phyloP scores from a whole-genome alignment of 352 stramenopile species.

The Pythium sukuiense region DNA sequence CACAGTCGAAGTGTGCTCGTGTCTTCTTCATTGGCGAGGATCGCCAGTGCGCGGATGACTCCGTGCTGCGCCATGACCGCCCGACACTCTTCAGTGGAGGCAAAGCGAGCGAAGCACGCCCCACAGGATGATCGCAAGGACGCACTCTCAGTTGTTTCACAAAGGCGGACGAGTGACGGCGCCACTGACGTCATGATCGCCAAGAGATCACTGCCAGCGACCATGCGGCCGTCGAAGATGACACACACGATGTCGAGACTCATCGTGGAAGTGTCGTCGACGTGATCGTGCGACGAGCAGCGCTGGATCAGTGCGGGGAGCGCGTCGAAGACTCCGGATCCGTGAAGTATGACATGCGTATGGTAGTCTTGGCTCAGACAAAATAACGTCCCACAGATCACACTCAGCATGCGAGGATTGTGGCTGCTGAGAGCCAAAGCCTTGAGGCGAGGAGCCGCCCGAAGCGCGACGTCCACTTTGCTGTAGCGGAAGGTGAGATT shows the following conservation, averaged over 20 bases:
- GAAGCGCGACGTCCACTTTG: conserved; percentile 46
- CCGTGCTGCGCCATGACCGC: conserved; percentile 49
- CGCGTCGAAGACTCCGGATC: conserved; percentile 31
- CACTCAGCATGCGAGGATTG: conserved; percentile 29
- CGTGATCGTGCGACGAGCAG: conserved; percentile 31
- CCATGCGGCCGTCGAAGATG: conserved; percentile 54
- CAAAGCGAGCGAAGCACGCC: conserved; percentile 70
- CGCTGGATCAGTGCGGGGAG: conserved; percentile 41
- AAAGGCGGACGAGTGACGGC: conserved; percentile 46
- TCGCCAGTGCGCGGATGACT: conserved; percentile 45
- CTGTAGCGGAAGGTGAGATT: conserved; percentile 74
- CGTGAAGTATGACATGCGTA: conserved; percentile 46
- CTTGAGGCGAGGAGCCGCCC: conserved; percentile 38
- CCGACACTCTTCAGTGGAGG: conserved; percentile 54
- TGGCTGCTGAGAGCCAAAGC: conserved; percentile 24
- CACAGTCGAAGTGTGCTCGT: conserved; percentile 57
- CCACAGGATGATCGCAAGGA: conserved; percentile 46
- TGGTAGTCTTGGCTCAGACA: conserved; percentile 67
- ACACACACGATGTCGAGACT: conserved; percentile 69
- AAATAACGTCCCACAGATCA: conserved; percentile 59
- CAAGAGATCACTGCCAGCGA: conserved; percentile 41
- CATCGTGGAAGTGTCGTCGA: conserved; percentile 35
- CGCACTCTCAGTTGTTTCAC: conserved; percentile 20
- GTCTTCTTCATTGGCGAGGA: conserved; percentile 54
- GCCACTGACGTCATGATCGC: conserved; percentile 44